Percentiles rank a stretch among this genome's conserved stretches.
Conservation (phyloP, 2,329 filamentous ascomycete species). For the Pseudogymnoascus sp. region DNA sequence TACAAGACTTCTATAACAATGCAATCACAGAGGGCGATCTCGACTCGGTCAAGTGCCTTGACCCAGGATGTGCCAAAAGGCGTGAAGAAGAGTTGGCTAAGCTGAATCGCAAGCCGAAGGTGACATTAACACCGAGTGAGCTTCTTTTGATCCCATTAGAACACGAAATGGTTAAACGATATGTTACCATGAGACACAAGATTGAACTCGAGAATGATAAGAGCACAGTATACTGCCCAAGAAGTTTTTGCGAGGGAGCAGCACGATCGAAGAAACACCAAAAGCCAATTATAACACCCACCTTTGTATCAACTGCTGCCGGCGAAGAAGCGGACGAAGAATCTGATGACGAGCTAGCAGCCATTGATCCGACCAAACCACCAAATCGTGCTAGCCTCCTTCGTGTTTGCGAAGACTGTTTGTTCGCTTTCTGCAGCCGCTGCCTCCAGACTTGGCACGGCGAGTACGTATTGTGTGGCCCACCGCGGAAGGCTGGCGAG, state of each 20-base stretch:
- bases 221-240: slow-evolving; percentile 84
- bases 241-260: slow-evolving; percentile 85
- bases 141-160: slow-evolving; percentile 68
- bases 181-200: slow-evolving; percentile 86
- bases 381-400: slow-evolving; percentile 51
- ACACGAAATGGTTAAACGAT: slow-evolving; percentile 69
- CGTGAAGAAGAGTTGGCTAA: slow-evolving; percentile 31
- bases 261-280: slow-evolving; percentile 67
- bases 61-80: slow-evolving; percentile 68
- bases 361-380: slow-evolving; percentile 15
- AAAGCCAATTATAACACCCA: slow-evolving; percentile 59
- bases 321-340: slow-evolving; percentile 37
- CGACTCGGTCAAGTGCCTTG: slow-evolving; percentile 67
- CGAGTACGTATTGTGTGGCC: slow-evolving; percentile 63
- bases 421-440: slow-evolving; percentile 74
- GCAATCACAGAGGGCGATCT: slow-evolving; percentile 83
- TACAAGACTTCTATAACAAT: slow-evolving; percentile 82
- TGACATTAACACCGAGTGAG: slow-evolving; percentile 71
- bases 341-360: slow-evolving; percentile 16
- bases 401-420: slow-evolving; percentile 80
- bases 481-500: slow-evolving; percentile 58
- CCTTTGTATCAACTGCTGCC: slow-evolving; percentile 48
- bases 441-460: slow-evolving; percentile 83
- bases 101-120: slow-evolving; percentile 48
- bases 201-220: slow-evolving; percentile 87